Percentiles rank a stretch among this genome's conserved stretches.
Evolutionary conservation across 805 yeast species (phyloP).

Genomic region (Yarrowia osloensis): DNA sequence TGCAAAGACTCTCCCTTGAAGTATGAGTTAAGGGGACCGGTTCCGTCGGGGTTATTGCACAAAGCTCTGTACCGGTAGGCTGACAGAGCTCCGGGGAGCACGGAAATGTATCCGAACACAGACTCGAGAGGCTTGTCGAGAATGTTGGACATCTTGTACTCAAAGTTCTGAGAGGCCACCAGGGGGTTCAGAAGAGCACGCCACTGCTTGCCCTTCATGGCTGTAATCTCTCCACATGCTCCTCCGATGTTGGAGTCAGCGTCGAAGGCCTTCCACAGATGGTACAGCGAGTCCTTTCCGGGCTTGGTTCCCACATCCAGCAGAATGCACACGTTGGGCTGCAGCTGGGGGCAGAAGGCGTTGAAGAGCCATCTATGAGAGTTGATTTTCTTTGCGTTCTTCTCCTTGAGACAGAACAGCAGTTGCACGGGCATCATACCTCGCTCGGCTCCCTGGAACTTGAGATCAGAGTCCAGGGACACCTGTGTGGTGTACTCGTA

Average conservation of each 20-base stretch:
- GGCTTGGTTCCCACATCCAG: conserved; percentile 98
- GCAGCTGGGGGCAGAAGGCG: conserved; percentile 86
- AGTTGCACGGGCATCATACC: conserved; percentile 94
- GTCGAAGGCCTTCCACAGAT: conserved; percentile 97
- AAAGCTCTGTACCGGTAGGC: conserved; percentile 91
- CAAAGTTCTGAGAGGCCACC: conserved; percentile 95
- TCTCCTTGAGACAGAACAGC: conserved; percentile 87
- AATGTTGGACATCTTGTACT: conserved; percentile 95
- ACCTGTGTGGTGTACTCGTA: conserved; percentile 97
- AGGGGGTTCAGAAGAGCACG: conserved; percentile 79
- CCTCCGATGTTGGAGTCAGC: conserved; percentile 97
- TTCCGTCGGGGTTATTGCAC: conserved; percentile 80
- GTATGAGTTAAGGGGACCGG: conserved; percentile 87
- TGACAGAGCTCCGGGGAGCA: conserved; percentile 92
- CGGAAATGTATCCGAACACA: conserved; percentile 88
- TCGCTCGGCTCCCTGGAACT: conserved; percentile 86
- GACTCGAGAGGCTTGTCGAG: conserved; percentile 93
- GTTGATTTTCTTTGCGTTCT: conserved; percentile 89
- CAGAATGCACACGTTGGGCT: conserved; percentile 86
- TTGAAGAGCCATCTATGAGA: conserved; percentile 98
- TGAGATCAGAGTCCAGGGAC: conserved; percentile 83
- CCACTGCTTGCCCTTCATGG: conserved; percentile 92
- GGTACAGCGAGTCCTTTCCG: conserved; percentile 83
- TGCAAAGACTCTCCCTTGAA: conserved; percentile 81
- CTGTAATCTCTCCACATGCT: conserved; percentile 96